Evolutionary conservation across 352 stramenopile genomes (phyloP).

Genomic region (Phytophthora quininea): DNA sequence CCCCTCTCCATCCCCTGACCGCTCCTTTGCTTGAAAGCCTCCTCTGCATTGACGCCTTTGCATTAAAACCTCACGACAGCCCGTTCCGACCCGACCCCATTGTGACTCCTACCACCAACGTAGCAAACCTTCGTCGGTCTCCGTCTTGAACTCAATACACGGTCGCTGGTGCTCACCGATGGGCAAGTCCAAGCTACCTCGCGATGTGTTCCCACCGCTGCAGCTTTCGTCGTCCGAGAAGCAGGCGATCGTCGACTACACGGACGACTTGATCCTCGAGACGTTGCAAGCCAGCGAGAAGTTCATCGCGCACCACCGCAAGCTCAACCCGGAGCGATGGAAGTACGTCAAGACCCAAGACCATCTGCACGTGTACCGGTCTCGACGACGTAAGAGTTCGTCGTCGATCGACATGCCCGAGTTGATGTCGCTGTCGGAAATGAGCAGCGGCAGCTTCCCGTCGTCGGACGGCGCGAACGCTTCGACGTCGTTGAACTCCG

Average conservation of each 20-base stretch:
- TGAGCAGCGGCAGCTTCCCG: constrained; percentile 24
- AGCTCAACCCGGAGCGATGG: constrained; percentile 37
- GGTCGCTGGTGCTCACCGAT: neutral
- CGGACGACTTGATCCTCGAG: constrained; percentile 39
- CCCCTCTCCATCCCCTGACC: neutral
- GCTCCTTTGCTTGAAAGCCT: neutral
- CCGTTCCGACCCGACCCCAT: neutral
- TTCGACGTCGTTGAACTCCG: constrained; percentile 27
- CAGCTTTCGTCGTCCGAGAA: constrained; percentile 24
- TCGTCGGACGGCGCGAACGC: constrained; percentile 12
- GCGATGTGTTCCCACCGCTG: constrained; percentile 28
- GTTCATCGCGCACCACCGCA: constrained; percentile 36
- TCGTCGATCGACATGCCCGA: constrained; percentile 17
- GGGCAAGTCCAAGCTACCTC: constrained; percentile 32
- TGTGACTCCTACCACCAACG: constrained; percentile 1
- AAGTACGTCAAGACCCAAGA: constrained; percentile 41
- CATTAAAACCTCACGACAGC: neutral
- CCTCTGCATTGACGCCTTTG: constrained; percentile 1
- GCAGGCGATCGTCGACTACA: constrained; percentile 36
- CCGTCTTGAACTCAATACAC: neutral
- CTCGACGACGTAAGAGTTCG: constrained; percentile 30
- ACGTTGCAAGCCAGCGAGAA: constrained; percentile 35
- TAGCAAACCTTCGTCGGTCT: neutral
- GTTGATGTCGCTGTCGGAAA: constrained; percentile 16
- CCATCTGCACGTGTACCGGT: constrained; percentile 41